Base-by-base conservation (phyloP, 768 basidiomycete species). In the Rhizopogon rudus region DNA sequence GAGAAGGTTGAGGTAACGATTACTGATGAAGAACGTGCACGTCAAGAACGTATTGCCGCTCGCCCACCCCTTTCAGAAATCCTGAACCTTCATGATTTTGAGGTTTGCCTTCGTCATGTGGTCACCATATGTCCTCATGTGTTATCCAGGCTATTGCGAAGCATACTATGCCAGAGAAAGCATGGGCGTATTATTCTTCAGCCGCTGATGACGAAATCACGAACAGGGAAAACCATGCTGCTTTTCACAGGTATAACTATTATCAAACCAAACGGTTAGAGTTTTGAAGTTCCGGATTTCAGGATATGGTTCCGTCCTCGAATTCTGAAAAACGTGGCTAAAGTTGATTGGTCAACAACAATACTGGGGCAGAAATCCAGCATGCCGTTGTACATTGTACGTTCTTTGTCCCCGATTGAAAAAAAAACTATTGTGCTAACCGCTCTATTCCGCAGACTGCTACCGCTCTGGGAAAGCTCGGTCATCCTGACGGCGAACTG, bases 191-290 rank as follows among this genome's bases (percentile, higher is more conserved):
- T 67, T 93, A 95, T 65, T 91, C 87, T 0, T 92, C 90, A 8
- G 92, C 91, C 13, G 84, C 93, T 6, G 93, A 96, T 67, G 93
- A 95, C 62, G 91, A 94, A 72, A 90, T 92, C 48, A 92, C 91
- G 37, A 75, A 81, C 56, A 77, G 91, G 46, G 91, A 93, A 68
- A 94, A 94, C 63, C 90, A 89, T 58, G 80, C 84, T 45, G 93
- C 92, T 1, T 97, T 86, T 67, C 93, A 95, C 60, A 78, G 93
- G 88, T 84, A 50, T 49, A 37, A 20, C 35, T 20, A 0, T 14
- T 7, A 1, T 6, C 2, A 5, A 22, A 35, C 7, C 5, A 37
- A 13, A 10, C 8, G 14, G 20, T 3, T 16, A 16, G 33, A 16
- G 7, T n/a, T 6, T 20, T 54, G 28, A 51, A 17, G 17, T 40